Conservation (phyloP, 148 eudicot species). For the Vaccinium myrtillus region DNA sequence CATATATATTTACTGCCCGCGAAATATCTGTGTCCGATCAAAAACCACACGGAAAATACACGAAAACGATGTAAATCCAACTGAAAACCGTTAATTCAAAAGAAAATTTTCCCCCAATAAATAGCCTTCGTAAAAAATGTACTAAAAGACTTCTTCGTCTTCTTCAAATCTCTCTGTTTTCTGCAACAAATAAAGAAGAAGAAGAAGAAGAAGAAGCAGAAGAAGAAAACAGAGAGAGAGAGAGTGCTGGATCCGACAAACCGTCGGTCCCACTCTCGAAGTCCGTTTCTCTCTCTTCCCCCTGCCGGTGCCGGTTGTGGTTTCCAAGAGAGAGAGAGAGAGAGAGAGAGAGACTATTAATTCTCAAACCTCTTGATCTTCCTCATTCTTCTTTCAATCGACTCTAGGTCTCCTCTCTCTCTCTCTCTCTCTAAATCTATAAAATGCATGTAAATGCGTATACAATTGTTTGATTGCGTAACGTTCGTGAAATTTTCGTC, state of each 20-base stretch:
- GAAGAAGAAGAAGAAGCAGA: background rate
- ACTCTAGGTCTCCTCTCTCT: background rate
- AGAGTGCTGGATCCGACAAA: background rate
- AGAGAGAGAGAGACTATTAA: slow-evolving; percentile 7
- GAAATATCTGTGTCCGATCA: background rate
- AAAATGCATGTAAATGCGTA: background rate
- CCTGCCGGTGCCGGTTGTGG: background rate
- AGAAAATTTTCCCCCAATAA: background rate
- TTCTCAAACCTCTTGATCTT: background rate
- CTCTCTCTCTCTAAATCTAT: background rate
- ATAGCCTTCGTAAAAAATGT: background rate
- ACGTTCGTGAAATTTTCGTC: background rate
- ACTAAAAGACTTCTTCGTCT: background rate
- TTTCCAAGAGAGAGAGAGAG: background rate
- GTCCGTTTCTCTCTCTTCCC: background rate
- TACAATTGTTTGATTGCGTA: background rate
- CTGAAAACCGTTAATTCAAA: background rate
- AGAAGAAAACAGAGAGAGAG: background rate
- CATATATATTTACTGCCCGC: background rate
- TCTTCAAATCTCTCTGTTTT: background rate
- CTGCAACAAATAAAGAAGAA: background rate
- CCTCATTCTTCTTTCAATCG: background rate
- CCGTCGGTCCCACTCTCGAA: background rate
- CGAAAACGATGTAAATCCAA: background rate
- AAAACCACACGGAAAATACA: background rate